Evolutionary conservation across 148 eudicot species (phyloP).

Genomic region (Fagopyrum tataricum): DNA sequence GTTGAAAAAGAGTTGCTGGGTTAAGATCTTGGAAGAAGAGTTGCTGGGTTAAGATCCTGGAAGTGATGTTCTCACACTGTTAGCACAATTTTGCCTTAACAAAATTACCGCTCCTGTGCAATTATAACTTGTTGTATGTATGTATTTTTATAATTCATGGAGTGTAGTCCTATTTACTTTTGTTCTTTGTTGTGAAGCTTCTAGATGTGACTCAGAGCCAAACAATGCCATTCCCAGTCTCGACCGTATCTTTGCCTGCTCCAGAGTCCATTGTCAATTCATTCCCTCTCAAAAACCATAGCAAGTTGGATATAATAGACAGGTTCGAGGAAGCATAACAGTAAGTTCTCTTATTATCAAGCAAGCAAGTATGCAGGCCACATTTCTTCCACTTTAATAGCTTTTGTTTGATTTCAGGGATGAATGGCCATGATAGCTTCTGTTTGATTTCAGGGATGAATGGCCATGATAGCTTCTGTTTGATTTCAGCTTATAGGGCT

Average conservation of each 20-base stretch:
- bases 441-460: no score
- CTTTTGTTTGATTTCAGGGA: no score
- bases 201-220: slow-evolving; percentile 79
- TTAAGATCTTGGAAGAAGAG: no score
- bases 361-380: neutral
- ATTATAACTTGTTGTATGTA: neutral
- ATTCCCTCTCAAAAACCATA: slow-evolving; percentile 47
- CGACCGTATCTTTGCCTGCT: slow-evolving; percentile 65
- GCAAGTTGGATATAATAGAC: slow-evolving; percentile 27
- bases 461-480: no score
- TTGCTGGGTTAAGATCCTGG: no score
- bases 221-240: slow-evolving; percentile 58
- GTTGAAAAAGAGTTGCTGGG: no score
- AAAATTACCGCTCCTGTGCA: neutral
- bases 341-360: slow-evolving; percentile 37
- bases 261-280: slow-evolving; percentile 70
- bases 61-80: no score
- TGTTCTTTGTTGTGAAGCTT: slow-evolving; percentile 36
- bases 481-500: no score
- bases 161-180: neutral
- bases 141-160: neutral
- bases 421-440: no score
- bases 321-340: slow-evolving; percentile 44
- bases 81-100: no score
- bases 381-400: no score